Percentiles rank a stretch among this genome's conserved stretches.
phyloP scores from a whole-genome alignment of 2,329 filamentous ascomycete genomes.

The Aspergillus chevalieri region DNA sequence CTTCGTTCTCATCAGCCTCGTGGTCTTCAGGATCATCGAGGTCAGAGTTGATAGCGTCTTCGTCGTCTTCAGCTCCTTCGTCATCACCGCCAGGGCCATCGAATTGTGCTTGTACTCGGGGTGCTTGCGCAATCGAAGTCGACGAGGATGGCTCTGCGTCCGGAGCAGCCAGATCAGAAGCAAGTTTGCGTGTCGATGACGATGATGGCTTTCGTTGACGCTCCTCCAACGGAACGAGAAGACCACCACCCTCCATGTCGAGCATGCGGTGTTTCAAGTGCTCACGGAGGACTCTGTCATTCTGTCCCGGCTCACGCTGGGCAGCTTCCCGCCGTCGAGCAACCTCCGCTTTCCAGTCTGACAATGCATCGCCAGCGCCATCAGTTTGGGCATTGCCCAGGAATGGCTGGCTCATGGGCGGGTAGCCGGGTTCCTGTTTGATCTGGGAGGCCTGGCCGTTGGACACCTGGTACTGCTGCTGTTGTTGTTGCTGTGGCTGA shows the following conservation, averaged over 20 bases:
- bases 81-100: conserved; percentile 51
- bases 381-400: conserved; percentile 63
- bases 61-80: conserved; percentile 62
- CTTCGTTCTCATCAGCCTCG: conserved; percentile 74
- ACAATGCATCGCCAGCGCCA: conserved; percentile 58
- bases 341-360: conserved; percentile 47
- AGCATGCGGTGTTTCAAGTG: conserved; percentile 38
- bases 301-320: conserved; percentile 27
- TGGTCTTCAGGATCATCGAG: conserved; percentile 92
- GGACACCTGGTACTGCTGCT: conserved; percentile 19
- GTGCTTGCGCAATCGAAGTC: conserved; percentile 4
- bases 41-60: conserved; percentile 97
- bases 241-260: conserved; percentile 41
- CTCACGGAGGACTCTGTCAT: conserved; percentile 36
- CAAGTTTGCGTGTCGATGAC: conserved; percentile 20
- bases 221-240: conserved; percentile 39
- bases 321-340: conserved; percentile 37
- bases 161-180: conserved; percentile 24
- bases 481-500: neutral
- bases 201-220: conserved; percentile 25
- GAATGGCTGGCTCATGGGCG: conserved; percentile 32
- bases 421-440: conserved; percentile 33
- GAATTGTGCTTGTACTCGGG: conserved; percentile 41
- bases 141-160: conserved; percentile 7
- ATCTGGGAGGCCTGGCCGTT: conserved; percentile 39